Evolutionary conservation across 345 rosid species (phyloP).

Genomic region (Salix dunnii): DNA sequence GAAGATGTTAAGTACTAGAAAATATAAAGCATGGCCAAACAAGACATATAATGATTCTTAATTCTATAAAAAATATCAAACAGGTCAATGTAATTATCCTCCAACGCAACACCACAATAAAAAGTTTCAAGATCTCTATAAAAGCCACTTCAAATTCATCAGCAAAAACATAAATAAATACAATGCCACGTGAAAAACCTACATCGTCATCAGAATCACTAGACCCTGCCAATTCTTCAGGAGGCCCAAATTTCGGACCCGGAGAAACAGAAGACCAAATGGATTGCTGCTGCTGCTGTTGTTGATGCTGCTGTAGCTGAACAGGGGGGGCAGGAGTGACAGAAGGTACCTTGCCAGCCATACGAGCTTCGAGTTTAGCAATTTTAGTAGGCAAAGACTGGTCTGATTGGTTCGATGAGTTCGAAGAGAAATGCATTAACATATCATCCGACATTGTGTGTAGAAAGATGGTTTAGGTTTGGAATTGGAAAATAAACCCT

Average conservation of each 20-base stretch:
- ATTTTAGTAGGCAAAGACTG: slow-evolving; percentile 86
- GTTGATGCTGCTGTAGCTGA: slow-evolving; percentile 9
- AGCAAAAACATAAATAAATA: not conserved
- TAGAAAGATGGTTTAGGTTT: not conserved
- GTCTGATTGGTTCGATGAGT: slow-evolving; percentile 96
- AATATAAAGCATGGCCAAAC: not conserved
- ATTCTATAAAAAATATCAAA: not conserved
- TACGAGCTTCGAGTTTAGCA: slow-evolving; percentile 98
- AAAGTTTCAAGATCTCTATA: not conserved
- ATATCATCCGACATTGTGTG: slow-evolving; percentile 77
- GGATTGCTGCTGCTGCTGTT: slow-evolving; percentile 36
- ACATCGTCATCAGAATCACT: slow-evolving; percentile 88
- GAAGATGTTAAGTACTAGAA: not conserved
- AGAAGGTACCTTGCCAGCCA: slow-evolving; percentile 75
- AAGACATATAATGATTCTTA: not conserved
- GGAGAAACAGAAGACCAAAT: slow-evolving; percentile 57
- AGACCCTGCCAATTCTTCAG: slow-evolving; percentile 47
- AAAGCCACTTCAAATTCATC: not conserved
- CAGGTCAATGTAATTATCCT: too few species aligned
- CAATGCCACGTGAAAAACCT: not conserved
- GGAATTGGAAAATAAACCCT: not conserved
- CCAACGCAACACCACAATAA: not conserved
- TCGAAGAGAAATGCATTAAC: slow-evolving; percentile 85
- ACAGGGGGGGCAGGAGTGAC: slow-evolving; percentile 17
- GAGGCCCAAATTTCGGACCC: slow-evolving; percentile 39